Conservation (phyloP, 148 eudicot species). For the Cornus florida region DNA sequence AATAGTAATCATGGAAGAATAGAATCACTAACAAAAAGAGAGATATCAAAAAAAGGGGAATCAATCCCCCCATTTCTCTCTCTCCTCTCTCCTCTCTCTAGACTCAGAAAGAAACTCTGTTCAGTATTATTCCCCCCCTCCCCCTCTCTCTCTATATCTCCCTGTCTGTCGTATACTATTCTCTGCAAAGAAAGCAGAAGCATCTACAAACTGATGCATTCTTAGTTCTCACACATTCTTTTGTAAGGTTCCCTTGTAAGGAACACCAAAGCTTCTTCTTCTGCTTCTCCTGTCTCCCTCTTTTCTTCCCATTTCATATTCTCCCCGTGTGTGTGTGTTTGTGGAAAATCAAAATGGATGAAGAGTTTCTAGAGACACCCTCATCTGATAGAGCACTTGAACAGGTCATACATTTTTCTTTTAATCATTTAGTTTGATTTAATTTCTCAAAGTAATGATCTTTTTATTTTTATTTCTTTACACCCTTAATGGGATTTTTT, state of each 20-base stretch:
- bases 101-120: neutral
- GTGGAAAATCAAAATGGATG: constrained; percentile 26
- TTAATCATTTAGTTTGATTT: neutral
- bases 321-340: neutral
- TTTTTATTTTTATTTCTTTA: neutral
- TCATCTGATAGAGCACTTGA: constrained; percentile 33
- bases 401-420: constrained; percentile 20
- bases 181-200: constrained; percentile 15
- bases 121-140: neutral
- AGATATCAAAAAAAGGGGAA: constrained; percentile 8
- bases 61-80: neutral
- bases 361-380: constrained; percentile 16
- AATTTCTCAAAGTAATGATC: neutral
- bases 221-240: constrained; percentile 14
- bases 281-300: constrained; percentile 14
- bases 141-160: constrained; percentile 3
- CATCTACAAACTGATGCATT: neutral
- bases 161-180: neutral
- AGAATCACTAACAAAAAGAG: constrained; percentile 17
- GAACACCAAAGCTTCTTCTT: constrained; percentile 13
- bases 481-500: too few species aligned
- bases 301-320: constrained; percentile 6
- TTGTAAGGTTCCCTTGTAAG: constrained; percentile 14
- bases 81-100: neutral
- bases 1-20: constrained; percentile 22